phyloP scores from a whole-genome alignment of 2,329 filamentous ascomycete genomes.

The Neoarthrinium moseri region DNA sequence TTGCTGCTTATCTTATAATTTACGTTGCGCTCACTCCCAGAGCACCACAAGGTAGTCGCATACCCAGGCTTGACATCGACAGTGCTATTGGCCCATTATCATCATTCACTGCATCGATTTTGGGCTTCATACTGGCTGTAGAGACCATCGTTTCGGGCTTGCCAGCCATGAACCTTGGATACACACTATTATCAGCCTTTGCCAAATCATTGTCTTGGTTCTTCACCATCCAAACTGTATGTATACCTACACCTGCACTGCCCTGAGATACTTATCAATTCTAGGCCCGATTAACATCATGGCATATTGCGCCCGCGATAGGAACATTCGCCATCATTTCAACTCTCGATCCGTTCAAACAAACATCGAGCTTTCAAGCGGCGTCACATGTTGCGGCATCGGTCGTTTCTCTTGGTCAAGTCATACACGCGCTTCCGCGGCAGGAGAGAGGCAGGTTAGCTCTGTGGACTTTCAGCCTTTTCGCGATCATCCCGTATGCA shows the following conservation, averaged over 20 bases:
- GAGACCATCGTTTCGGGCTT: constrained; percentile 24
- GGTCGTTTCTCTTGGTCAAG: constrained; percentile 29
- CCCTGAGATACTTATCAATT: background rate
- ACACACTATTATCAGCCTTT: constrained; percentile 20
- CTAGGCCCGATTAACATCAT: constrained; percentile 33
- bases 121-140: constrained; percentile 13
- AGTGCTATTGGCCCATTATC: constrained; percentile 21
- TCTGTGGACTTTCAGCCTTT: constrained; percentile 30
- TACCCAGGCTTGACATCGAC: constrained; percentile 32
- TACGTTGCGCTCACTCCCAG: constrained; percentile 26
- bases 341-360: constrained; percentile 23
- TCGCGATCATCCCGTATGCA: constrained; percentile 30
- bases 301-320: constrained; percentile 25
- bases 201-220: constrained; percentile 34
- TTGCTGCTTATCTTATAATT: constrained; percentile 24
- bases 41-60: constrained; percentile 9
- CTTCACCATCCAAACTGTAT: constrained; percentile 30
- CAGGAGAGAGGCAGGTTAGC: constrained; percentile 20
- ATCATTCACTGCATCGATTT: constrained; percentile 14
- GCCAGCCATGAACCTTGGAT: constrained; percentile 12
- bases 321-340: constrained; percentile 31
- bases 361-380: constrained; percentile 24
- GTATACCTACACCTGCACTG: constrained; percentile 9
- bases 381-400: constrained; percentile 26
- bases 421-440: constrained; percentile 28